Percentiles rank a stretch among this genome's conserved stretches.
Conservation (phyloP, 177 flowering plant species). For the Vitis hybrid region DNA sequence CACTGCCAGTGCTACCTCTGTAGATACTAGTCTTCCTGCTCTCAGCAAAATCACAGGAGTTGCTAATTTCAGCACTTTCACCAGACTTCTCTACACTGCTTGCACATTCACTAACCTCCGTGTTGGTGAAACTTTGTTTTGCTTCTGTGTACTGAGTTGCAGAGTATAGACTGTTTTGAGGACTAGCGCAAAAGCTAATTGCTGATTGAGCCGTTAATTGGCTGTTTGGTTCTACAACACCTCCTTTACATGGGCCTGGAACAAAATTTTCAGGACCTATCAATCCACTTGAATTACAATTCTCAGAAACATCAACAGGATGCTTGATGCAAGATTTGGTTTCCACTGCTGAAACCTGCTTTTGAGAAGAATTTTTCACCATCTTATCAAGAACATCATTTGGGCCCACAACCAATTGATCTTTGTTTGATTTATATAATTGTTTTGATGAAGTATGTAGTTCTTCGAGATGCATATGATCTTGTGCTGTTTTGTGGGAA, state of each 20-base stretch:
- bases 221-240: slow-evolving; percentile 11
- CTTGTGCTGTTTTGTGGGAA: slow-evolving; percentile 11
- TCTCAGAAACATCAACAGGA: slow-evolving; percentile 29
- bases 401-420: slow-evolving; percentile 20
- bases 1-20: slow-evolving; percentile 75
- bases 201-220: slow-evolving; percentile 24
- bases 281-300: slow-evolving; percentile 18
- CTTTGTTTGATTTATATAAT: slow-evolving; percentile 20
- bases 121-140: slow-evolving; percentile 58
- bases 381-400: slow-evolving; percentile 13
- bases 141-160: slow-evolving; percentile 56
- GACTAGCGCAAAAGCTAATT: slow-evolving; percentile 41
- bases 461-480: slow-evolving; percentile 24
- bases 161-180: slow-evolving; percentile 49
- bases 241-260: slow-evolving; percentile 22
- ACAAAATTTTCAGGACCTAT: slow-evolving; percentile 20
- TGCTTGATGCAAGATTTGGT: slow-evolving; percentile 24
- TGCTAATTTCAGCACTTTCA: slow-evolving; percentile 44
- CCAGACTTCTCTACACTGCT: slow-evolving; percentile 40
- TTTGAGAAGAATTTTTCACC: slow-evolving; percentile 8
- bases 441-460: slow-evolving; percentile 22
- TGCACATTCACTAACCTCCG: slow-evolving; percentile 52
- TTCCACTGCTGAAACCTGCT: slow-evolving; percentile 15
- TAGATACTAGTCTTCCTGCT: slow-evolving; percentile 56
- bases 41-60: slow-evolving; percentile 46